A percentile compares a stretch with the other conserved stretches of the same genome.
Evolutionary conservation across 371 early-diverging fungal genomes (phyloP).

Genomic region (Synchytrium microbalum): DNA sequence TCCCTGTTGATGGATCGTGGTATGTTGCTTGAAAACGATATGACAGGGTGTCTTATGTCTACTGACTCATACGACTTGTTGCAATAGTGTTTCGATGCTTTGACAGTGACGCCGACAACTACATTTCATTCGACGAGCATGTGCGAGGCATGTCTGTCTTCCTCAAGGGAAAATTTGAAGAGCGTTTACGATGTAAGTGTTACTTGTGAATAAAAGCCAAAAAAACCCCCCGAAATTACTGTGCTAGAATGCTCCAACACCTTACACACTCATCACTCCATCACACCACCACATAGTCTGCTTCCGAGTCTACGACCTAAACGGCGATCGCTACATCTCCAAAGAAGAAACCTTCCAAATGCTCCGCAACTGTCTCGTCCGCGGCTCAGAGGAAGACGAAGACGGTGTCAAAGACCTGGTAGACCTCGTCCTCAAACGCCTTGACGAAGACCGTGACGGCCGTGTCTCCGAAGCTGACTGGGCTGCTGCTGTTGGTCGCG

Average conservation of each 20-base stretch:
- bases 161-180: slow-evolving; percentile 40
- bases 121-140: slow-evolving; percentile 42
- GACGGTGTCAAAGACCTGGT: slow-evolving; percentile 53
- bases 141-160: slow-evolving; percentile 41
- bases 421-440: slow-evolving; percentile 45
- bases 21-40: slow-evolving; percentile 3
- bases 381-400: slow-evolving; percentile 45
- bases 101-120: slow-evolving; percentile 47
- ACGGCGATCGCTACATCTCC: slow-evolving; percentile 48
- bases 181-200: slow-evolving; percentile 33
- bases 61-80: no score
- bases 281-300: slow-evolving; percentile 27
- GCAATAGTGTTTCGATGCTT: slow-evolving; percentile 38
- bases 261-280: no score
- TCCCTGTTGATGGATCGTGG: slow-evolving; percentile 50
- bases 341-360: slow-evolving; percentile 56
- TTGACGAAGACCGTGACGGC: slow-evolving; percentile 51
- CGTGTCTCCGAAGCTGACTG: slow-evolving; percentile 45
- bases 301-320: slow-evolving; percentile 50
- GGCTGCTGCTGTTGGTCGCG: slow-evolving; percentile 40
- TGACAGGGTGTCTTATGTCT: slow-evolving; percentile 29
- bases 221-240: no score
- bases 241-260: no score
- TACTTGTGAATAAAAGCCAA: not conserved
- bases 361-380: slow-evolving; percentile 45